Evolutionary conservation across 2,329 filamentous ascomycete species (phyloP), one percentile per base, ranked within the genome.

Genomic region (Pseudogymnoascus sp.): DNA sequence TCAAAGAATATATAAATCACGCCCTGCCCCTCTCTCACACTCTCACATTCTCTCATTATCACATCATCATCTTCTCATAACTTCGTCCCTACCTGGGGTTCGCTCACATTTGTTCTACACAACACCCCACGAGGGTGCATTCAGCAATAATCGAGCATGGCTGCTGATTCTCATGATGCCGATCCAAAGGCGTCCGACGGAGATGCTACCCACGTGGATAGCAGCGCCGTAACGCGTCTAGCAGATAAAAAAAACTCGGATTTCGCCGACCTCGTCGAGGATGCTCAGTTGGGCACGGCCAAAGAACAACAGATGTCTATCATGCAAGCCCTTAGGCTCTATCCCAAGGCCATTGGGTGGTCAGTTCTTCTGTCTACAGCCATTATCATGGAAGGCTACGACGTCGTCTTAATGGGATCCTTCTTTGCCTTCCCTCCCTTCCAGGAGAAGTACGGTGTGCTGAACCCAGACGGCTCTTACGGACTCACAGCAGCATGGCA

Each of bases 401-500:
- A 75, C 62, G 69, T 70, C 3, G 73, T 71, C 21, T 64, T 76
- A 1, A 68, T 75, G 46, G 69, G 69, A 11, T 73, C 71, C 23
- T 73, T 75, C 63, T 75, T 70, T 56, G 73, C 67, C 23, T 73
- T 71, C 66, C 71, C 18, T 37, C 60, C 4, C 68, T 73, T 60
- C 63, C 64, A 38, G 6, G 69, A 59, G 67, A 72, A 44, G 56
- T 76, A 73, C 59, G 73, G 73, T 4, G 59, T 66, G 1, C 59
- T 64, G 2, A 31, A 62, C 6, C 25, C 60, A 1, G 62, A 74
- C 50, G 73, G 70, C 4, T 66, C 67, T 3, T 77, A 78, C 59
- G 70, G 76, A 64, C 68, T 80, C 21, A 69, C 73, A 3, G 74
- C 75, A 1, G 66, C 73, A n/a, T 80, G 78, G 78, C 77, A 79